Evolutionary conservation across 371 early-diverging fungal species (phyloP).

Genomic region (Rhizopus arrhizus): DNA sequence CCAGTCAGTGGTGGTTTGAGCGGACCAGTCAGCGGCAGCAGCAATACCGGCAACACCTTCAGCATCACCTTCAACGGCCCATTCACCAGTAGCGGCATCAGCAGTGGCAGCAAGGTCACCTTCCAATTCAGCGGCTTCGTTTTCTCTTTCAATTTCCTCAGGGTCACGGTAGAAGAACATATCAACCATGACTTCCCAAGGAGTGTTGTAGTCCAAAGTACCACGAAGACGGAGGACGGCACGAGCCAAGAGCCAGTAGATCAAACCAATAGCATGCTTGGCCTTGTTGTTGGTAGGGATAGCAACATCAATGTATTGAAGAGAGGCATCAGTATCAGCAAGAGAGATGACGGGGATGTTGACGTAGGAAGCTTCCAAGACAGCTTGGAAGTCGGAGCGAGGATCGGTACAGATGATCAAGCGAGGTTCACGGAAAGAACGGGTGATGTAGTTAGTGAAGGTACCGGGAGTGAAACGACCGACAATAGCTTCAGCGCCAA

Average conservation of each 20-base stretch:
- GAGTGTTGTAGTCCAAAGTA: conserved; percentile 76
- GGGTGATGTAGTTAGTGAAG: conserved; percentile 99
- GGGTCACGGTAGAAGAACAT: conserved; percentile 97
- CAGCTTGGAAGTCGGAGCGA: conserved; percentile 98
- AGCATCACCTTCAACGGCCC: conserved; percentile 41
- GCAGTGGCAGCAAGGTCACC: conserved; percentile 29
- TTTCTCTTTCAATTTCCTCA: conserved; percentile 88
- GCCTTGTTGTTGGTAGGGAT: conserved; percentile 99
- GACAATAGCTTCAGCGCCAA: conserved; percentile 97
- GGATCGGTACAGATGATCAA: conserved; percentile 98
- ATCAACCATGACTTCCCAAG: conserved; percentile 97
- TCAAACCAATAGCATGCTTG: conserved; percentile 97
- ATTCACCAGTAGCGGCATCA: conserved; percentile 31
- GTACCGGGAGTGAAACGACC: conserved; percentile 99
- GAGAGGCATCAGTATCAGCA: conserved; percentile 96
- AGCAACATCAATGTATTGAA: conserved; percentile 96
- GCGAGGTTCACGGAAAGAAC: conserved; percentile 98
- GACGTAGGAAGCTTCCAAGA: conserved; percentile 98
- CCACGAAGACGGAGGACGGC: conserved; percentile 98
- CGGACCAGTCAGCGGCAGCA: conserved; percentile 41
- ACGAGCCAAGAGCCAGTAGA: conserved; percentile 96
- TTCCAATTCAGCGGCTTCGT: conserved; percentile 32
- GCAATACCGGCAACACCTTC: conserved; percentile 46
- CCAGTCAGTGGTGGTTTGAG: conserved; percentile 31
- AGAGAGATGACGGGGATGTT: conserved; percentile 99